Base-by-base conservation (phyloP, 2,329 filamentous ascomycete species). In the Colletotrichum tabaci region DNA sequence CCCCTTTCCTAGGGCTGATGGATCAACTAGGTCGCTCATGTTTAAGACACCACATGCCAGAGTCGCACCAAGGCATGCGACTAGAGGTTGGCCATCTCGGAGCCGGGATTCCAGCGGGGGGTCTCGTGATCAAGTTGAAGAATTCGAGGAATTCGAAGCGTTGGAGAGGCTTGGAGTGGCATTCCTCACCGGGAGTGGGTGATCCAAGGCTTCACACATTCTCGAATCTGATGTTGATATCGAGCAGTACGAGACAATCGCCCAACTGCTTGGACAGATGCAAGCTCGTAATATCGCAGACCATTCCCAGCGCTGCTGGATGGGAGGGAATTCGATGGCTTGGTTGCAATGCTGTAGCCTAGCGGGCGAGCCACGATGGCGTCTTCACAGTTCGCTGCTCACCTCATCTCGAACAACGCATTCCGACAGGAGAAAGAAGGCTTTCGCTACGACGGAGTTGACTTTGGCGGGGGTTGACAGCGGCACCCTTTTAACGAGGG, bases 1-100 rank as follows among this genome's bases (percentile, higher is more conserved):
- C 21, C 35, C 60, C n/a, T 38, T 64, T 42, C 46, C 30, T 47
- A 62, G 55, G 64, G 64, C 44, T 67, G 63, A 38, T 26, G 67
- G 53, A 38, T 42, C 35, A 16, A 44, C 15, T 50, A 46, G 26
- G 26, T 52, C 16, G 16, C 35, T 46, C 26, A 4, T 62, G 64
- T 67, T 53, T 67, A 35, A 71, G 67, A 71, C 67, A 67, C 57
- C 57, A 67, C 64, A 71, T 71, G 64, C 67, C 67, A 49, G 44
- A 50, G 64, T 50, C 26, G 38, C 44, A 52, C 50, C 35, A 44
- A 18, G 44, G 56, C 35, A 66, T 47, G 67, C 40, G 42, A 8
- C 42, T 35, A 23, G 8, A 67, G 30, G 8, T 35, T 38, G 56
- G 10, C 57, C 44, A 56, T 61, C 18, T 21, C n/a, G 10, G 15